These are phyloP conservation scores for Gardenia jasminoides DNA, from an alignment of 257 asterid genomes.

Conservation along the genomic window DNA sequence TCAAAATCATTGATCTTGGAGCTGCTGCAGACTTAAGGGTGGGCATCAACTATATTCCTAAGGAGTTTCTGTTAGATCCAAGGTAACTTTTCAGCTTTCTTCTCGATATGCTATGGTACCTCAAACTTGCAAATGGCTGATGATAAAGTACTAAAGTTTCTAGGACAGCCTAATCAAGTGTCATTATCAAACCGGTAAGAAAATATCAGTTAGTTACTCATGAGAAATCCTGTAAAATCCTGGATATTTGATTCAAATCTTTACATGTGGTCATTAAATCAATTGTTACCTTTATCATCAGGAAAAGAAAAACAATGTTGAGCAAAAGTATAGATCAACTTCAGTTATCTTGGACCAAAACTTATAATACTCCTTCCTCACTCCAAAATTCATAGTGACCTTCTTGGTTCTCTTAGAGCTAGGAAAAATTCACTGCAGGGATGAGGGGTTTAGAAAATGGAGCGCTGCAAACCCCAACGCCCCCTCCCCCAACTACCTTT, in stretches of 20 bases:
- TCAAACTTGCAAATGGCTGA: not conserved
- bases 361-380: too few species aligned
- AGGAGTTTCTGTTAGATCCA: constrained; percentile 92
- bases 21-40: constrained; percentile 98
- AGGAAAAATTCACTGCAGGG: too few species aligned
- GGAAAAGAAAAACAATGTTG: too few species aligned
- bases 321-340: too few species aligned
- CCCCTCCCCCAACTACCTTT: too few species aligned
- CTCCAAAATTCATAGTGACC: too few species aligned
- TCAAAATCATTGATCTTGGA: constrained; percentile 95
- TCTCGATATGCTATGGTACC: not conserved
- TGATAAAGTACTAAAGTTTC: not conserved
- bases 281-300: too few species aligned
- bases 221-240: not conserved
- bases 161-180: not conserved
- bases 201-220: not conserved
- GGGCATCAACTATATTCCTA: constrained; percentile 94
- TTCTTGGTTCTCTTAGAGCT: too few species aligned
- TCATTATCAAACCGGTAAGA: not conserved
- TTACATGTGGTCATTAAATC: too few species aligned
- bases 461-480: too few species aligned
- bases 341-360: too few species aligned
- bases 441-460: too few species aligned
- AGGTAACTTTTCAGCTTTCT: constrained; percentile 42
- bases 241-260: not conserved